Evolutionary conservation across 2,329 filamentous ascomycete genomes (phyloP), one percentile per base, ranked within the genome.

Genomic region (Cytospora chrysosperma): DNA sequence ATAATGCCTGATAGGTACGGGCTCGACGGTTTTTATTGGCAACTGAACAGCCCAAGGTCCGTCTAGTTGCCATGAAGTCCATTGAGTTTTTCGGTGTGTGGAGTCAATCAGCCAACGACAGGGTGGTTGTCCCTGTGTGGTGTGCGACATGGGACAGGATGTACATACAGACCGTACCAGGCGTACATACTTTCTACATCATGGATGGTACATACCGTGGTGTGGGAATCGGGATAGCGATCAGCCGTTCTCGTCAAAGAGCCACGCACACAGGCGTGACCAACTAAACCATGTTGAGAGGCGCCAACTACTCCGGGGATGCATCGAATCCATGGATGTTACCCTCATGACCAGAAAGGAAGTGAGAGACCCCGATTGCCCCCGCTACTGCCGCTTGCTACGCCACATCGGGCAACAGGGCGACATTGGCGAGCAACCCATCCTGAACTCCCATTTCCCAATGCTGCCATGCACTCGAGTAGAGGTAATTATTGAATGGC

Each of bases 341-440:
- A 56, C 53, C 43, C 54, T 52, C 21, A 32, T 21, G 47, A 47
- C 54, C 40, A 30, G 24, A 52, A 53, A 26, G 60, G 60, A 57
- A 57, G 54, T 57, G 60, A 57, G 47, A 32, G 24, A 13, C 43
- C 43, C 21, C 43, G 13, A 47, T 47, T 47, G 43, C 32, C 43
- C 54, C 19, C 60, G 60, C 60, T 50, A 53, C 57, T 40, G 26
- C 47, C 50, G 30, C 43, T 47, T 21, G 32, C 50, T 54, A 62
- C 37, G 30, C 27, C 60, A 32, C 32, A 62, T 52, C 19, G 57
- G 54, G 60, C 43, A 43, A 57, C 43, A 47, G 21, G 43, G 43
- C 43, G 21, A 24, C 43, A 47, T 47, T 47, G 10, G 43, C 43
- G 12, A 24, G 24, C 21, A 21, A 47, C 9, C 43, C 43, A 47